Base-by-base conservation (phyloP, 2,329 filamentous ascomycete genomes). In the Trichoderma harzianum region DNA sequence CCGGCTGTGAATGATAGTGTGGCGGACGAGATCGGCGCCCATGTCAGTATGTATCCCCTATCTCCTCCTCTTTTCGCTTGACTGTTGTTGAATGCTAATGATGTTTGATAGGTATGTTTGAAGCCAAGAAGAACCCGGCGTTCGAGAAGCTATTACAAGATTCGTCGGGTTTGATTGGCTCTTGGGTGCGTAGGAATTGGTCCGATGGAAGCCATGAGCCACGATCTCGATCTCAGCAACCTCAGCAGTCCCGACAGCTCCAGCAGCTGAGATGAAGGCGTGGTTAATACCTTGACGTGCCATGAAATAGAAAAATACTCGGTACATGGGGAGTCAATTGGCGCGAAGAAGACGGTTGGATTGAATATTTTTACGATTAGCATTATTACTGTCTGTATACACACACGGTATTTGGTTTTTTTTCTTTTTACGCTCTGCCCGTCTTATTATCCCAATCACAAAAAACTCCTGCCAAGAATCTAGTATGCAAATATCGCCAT, bases 1-100 rank as follows among this genome's bases (percentile, higher is more conserved):
- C 87, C 89, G 77, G 91, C 90, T 5, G 84, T 94, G 70, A 99
- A 98, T 79, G 91, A 97, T 73, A 89, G 88, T 76, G 93, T 92
- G 1, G 84, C 82, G 12, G 93, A 97, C 76, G 96, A 98, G 84
- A 90, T 91, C 84, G 74, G 95, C 95, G 32, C 96, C 39, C 39
- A 98, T 81, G 93, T 91, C 85, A 84, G 88, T 86, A 53, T n/a
- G 66, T 28, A 34, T 7, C 2, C 21, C 16, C 6, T 18, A 1
- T 21, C 2, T 18, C 3, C 18, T 21, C 28, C 7, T 10, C 4
- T 34, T 58, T 39, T 28, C 39, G 16, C 7, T 62, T 64, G 43
- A 62, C 7, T 7, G 18, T 34, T 71, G 7, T 26, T 7, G 36
- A 21, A 21, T 57, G n/a, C 68, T 72, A 34, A 70, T 24, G 28